Evolutionary conservation across 1,139 yeast species (phyloP).

Genomic region (Debaryomyces udenii): DNA sequence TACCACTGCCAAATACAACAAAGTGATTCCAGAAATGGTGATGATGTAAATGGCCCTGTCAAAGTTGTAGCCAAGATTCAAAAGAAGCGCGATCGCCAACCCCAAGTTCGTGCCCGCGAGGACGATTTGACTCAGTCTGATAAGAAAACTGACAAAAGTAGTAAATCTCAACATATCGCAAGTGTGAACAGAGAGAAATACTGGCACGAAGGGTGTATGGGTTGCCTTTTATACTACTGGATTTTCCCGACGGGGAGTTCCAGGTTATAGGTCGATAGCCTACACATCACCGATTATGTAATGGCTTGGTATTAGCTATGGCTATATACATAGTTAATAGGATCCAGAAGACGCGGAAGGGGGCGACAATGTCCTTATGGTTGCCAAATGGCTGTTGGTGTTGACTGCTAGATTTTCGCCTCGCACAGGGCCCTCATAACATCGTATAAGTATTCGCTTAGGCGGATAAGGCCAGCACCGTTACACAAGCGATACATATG

Average conservation of each 20-base stretch:
- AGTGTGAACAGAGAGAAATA: no score
- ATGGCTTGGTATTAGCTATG: background rate
- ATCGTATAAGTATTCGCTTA: conserved; percentile 59
- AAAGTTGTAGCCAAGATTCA: background rate
- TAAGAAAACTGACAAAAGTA: background rate
- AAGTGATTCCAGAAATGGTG: background rate
- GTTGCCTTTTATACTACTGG: no score
- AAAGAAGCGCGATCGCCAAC: background rate
- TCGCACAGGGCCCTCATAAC: conserved; percentile 30
- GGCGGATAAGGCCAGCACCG: conserved; percentile 54
- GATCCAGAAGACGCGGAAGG: background rate
- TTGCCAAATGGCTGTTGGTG: background rate
- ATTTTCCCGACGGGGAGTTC: no score
- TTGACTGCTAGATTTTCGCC: background rate
- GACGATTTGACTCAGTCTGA: background rate
- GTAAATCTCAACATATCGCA: no score
- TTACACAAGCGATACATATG: conserved; percentile 61
- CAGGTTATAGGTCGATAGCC: background rate
- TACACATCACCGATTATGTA: background rate
- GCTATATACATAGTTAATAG: background rate
- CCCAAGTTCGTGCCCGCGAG: background rate
- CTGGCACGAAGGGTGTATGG: no score
- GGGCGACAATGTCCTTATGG: background rate
- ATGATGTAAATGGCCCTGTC: background rate
- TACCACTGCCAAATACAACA: background rate